Percentiles rank a stretch among this genome's conserved stretches.
These are phyloP conservation scores for Trichosporon coremiiforme DNA, from an alignment of 1,284 basidiomycete species.

Conservation along the genomic window DNA sequence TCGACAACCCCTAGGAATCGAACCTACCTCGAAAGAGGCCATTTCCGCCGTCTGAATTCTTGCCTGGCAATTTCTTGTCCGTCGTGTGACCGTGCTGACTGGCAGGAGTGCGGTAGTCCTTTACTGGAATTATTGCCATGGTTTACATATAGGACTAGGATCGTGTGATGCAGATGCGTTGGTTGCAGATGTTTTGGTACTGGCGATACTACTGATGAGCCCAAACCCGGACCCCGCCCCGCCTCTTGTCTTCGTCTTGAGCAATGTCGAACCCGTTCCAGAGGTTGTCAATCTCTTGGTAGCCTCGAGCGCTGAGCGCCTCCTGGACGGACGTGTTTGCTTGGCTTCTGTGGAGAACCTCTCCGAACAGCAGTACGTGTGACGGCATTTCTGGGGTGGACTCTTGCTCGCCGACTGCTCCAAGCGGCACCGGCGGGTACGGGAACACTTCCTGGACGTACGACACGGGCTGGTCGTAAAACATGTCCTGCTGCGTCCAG, in stretches of 20 bases:
- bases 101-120: background rate
- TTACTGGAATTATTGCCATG: slow-evolving; percentile 1
- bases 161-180: slow-evolving; percentile 21
- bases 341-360: slow-evolving; percentile 60
- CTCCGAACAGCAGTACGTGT: slow-evolving; percentile 77
- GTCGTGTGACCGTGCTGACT: too few relatives aligned
- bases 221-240: slow-evolving; percentile 66
- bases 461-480: slow-evolving; percentile 70
- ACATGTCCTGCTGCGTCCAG: slow-evolving; percentile 78
- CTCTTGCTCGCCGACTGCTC: background rate
- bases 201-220: background rate
- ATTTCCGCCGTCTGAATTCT: slow-evolving; percentile 55
- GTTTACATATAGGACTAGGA: too few relatives aligned
- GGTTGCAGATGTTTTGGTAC: background rate
- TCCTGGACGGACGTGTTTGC: slow-evolving; percentile 53
- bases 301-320: slow-evolving; percentile 66
- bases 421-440: slow-evolving; percentile 45
- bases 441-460: slow-evolving; percentile 68
- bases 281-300: slow-evolving; percentile 62
- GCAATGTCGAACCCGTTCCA: slow-evolving; percentile 66
- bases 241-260: slow-evolving; percentile 77
- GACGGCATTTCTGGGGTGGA: slow-evolving; percentile 60
- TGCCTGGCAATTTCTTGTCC: too few relatives aligned
- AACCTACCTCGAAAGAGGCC: slow-evolving; percentile 56
- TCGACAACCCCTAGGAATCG: slow-evolving; percentile 58